phyloP scores from a whole-genome alignment of 179 eudicot genomes.

The Actinidia polygama region DNA sequence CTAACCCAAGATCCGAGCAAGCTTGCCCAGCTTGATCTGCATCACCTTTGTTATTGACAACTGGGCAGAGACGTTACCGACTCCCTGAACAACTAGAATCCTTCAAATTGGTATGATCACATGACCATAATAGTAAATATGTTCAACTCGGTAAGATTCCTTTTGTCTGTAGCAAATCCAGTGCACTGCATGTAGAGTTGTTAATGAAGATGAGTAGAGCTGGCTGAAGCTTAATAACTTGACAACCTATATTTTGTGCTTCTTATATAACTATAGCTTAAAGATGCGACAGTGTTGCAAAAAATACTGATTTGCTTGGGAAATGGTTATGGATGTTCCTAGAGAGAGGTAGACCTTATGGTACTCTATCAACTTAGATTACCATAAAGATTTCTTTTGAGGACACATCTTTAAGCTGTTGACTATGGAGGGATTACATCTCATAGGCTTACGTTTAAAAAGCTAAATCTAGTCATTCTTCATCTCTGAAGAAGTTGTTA shows the following conservation, averaged over 20 bases:
- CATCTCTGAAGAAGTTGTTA: not conserved
- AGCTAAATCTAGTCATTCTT: not conserved
- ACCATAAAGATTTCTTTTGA: not conserved
- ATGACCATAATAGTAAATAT: not conserved
- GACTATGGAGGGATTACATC: not conserved
- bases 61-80: slow-evolving; percentile 80
- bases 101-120: slow-evolving; percentile 68
- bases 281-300: not conserved
- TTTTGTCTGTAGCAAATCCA: too few species aligned
- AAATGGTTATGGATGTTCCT: too few species aligned
- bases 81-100: slow-evolving; percentile 79
- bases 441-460: not conserved
- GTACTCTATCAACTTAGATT: too few species aligned
- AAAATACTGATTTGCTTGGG: not conserved
- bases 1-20: slow-evolving; percentile 95
- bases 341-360: too few species aligned
- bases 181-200: not conserved
- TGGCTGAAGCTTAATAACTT: not conserved
- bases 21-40: slow-evolving; percentile 89
- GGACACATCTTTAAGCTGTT: not conserved
- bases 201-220: not conserved
- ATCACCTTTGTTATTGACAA: slow-evolving; percentile 81
- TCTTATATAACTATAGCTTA: not conserved
- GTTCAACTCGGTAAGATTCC: too few species aligned
- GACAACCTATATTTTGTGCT: not conserved